phyloP scores from a whole-genome alignment of 2,329 filamentous ascomycete species.

The Didymellaceae sp. region DNA sequence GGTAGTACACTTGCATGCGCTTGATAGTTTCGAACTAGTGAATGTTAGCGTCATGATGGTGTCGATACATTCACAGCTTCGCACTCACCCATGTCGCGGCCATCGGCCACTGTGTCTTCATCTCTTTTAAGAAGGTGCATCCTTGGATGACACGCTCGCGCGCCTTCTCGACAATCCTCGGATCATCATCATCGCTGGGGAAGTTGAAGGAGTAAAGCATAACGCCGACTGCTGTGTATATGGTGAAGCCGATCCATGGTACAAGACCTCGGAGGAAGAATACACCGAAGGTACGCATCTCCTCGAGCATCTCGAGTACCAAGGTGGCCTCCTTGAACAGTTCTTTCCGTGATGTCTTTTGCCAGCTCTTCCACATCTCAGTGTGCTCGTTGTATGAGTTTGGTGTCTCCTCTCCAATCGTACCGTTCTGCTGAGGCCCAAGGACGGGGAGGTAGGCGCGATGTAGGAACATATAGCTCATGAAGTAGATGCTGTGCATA shows the following conservation, averaged over 20 bases:
- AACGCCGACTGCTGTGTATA: constrained; percentile 50
- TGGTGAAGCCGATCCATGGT: constrained; percentile 52
- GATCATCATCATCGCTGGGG: constrained; percentile 45
- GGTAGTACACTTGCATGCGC: constrained; percentile 52
- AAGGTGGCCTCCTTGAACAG: constrained; percentile 46
- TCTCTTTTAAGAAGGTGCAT: constrained; percentile 49
- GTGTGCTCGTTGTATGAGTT: constrained; percentile 42
- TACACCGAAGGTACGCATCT: constrained; percentile 50
- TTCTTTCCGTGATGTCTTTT: constrained; percentile 44
- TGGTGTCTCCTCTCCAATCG: constrained; percentile 38
- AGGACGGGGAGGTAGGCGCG: constrained; percentile 50
- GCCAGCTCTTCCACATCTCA: constrained; percentile 48
- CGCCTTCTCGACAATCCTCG: constrained; percentile 41
- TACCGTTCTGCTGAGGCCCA: constrained; percentile 40
- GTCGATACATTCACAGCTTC: too few species aligned
- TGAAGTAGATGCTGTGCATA: constrained; percentile 53
- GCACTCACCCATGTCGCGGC: constrained; percentile 47
- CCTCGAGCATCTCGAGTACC: constrained; percentile 51
- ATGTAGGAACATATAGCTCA: constrained; percentile 52
- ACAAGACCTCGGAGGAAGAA: constrained; percentile 50
- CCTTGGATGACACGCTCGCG: constrained; percentile 45
- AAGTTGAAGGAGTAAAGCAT: constrained; percentile 51
- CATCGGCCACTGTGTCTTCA: constrained; percentile 53
- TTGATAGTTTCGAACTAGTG: constrained; percentile 50
- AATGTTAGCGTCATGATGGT: too few species aligned